Evolutionary conservation across 1,284 basidiomycete genomes (phyloP), one percentile per base, ranked within the genome.

Genomic region (Testicularia cyperi): DNA sequence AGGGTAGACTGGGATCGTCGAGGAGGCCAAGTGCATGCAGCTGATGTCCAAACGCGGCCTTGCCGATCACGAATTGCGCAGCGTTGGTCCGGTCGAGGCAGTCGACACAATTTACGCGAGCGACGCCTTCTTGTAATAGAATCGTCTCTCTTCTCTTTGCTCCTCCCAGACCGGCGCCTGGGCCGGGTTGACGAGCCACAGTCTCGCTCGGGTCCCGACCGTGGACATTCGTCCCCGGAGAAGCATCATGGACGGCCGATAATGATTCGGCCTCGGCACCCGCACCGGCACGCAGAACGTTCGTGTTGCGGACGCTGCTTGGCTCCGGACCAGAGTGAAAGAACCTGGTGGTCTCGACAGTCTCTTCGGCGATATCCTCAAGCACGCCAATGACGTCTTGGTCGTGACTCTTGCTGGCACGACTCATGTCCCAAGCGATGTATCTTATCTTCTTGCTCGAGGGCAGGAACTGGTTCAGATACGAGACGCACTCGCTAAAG

Each of bases 41-140:
- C 75, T 99, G 95, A 77, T 97, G 92, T 0, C 91, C 92, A 12
- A 99, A 81, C 0, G 89, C 94, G 12, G 90, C 86, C 76, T 97
- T 97, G 3, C 92, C 95, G 56, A 98, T 94, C 0, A 96, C 91
- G 72, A 97, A 97, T 72, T 98, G 94, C 1, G 92, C 92, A 1
- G 92, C 92, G 67, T 99, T 99, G 3, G 95, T 99, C 15, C 72
- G 52, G 31, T 98, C 95, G 7, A 99, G 81, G 71, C 95, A 99
- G 74, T 99, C 95, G 1, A 98, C 79, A 52, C 90, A 74, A 22
- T 75, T 75, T 28, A 75, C 64, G 19, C 74, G 56, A 5, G 65
- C 88, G 26, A 97, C 83, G 4, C 94, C 94, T 40, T 88, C 89
- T 78, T 99, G 95, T 12, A 98, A 78, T 1, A 85, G 82, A 54